Base-by-base conservation (phyloP, 148 eudicot genomes). In the Drosera capensis region DNA sequence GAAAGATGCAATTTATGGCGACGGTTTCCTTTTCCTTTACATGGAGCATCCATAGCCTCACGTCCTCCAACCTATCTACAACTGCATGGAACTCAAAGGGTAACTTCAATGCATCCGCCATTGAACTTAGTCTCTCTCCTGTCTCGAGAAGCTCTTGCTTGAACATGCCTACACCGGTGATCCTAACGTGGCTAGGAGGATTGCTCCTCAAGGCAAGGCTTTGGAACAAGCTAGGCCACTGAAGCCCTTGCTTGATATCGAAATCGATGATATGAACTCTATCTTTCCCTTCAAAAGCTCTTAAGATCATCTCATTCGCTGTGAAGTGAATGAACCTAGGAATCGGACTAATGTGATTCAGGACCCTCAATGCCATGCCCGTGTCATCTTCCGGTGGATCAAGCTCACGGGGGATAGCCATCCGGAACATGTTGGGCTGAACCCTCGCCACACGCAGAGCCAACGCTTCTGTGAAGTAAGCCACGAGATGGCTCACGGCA, bases 1-100 rank as follows among this genome's bases (percentile, higher is more conserved):
- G 97, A 14, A 71, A 73, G 14, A 67, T 30, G 43, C 95, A 90
- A 20, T 78, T 90, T 39, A 75, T 70, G 3, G 78, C 97, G 48
- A 90, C 97, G 11, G 64, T 60, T 54, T 90, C 97, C 3, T 66
- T 58, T 52, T 78, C 97, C 70, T 90, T 90, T 3, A 90, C 85
- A 57, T 90, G 97, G 40, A 90, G 93, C 97, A 90, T 90, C 97
- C 97, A 90, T 7, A 80, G 61, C 63, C 97, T 67, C 14, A 90
- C 93, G 53, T 90, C 97, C 57, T 90, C 93, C 52, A 90, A 56
- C 50, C 85, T 51, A 49, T 90, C 97, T 24, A 90, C 97, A 41
- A 80, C 97, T 2, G 92, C 78, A 39, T 90, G 97, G 52, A 90
- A 90, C 56, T 90, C 87, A 20, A 84, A 90, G 11, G 65, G 63